These are phyloP conservation scores for Salix purpurea DNA, from an alignment of 345 rosid species.

Conservation along the genomic window DNA sequence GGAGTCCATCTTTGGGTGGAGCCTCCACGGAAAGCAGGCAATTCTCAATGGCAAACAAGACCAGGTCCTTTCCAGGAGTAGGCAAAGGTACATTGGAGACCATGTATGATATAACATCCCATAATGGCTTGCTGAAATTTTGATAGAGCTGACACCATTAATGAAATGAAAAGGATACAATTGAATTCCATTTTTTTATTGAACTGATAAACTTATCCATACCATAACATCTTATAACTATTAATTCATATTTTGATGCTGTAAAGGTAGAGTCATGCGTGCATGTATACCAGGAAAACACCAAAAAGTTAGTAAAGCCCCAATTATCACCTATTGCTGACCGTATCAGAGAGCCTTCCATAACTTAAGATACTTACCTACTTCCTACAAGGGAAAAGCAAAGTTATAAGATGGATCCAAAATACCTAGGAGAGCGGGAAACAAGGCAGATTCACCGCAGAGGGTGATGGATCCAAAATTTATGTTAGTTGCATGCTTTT, in stretches of 20 bases:
- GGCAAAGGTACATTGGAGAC: conserved; percentile 88
- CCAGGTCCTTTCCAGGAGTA: conserved; percentile 83
- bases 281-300: not conserved
- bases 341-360: not conserved
- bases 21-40: conserved; percentile 78
- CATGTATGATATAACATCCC: conserved; percentile 73
- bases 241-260: not conserved
- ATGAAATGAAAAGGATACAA: conserved; percentile 8
- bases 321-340: not conserved
- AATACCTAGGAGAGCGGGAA: conserved; percentile 78
- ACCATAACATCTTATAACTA: not conserved
- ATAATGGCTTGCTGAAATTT: conserved; percentile 85
- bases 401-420: no score
- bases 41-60: conserved; percentile 79
- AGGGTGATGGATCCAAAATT: no score
- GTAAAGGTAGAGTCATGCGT: not conserved
- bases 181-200: not conserved
- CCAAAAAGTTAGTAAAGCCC: not conserved
- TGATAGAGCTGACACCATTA: conserved; percentile 33
- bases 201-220: not conserved
- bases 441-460: conserved; percentile 80
- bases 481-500: no score
- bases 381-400: conserved; percentile 84
- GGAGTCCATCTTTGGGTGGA: conserved; percentile 88
- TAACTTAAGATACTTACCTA: conserved; percentile 42